phyloP scores from a whole-genome alignment of 306 rosid genomes.

The Begonia loranthoides region DNA sequence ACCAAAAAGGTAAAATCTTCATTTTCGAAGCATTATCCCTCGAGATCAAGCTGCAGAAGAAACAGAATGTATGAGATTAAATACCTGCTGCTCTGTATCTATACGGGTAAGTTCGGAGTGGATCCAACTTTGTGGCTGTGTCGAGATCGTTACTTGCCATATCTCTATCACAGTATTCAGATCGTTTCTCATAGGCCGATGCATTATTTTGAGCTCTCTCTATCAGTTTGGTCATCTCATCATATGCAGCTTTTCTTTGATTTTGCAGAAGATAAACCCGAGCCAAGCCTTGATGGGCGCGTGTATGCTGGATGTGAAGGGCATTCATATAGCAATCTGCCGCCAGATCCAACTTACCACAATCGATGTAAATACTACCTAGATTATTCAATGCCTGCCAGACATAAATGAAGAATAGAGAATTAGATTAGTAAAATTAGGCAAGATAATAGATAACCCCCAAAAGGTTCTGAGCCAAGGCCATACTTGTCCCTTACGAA shows the following conservation, averaged over 20 bases:
- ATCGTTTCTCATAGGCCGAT: conserved; percentile 87
- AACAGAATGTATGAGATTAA: conserved; percentile 4
- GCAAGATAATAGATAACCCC: too few species aligned
- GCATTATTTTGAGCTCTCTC: conserved; percentile 77
- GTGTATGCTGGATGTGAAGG: conserved; percentile 76
- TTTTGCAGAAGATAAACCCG: conserved; percentile 77
- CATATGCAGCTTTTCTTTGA: conserved; percentile 75
- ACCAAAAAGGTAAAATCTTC: conserved; percentile 9
- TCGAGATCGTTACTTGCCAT: conserved; percentile 83
- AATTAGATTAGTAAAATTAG: conserved; percentile 1
- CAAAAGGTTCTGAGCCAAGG: too few species aligned
- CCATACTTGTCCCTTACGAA: conserved; percentile 79
- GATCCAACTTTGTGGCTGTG: conserved; percentile 72
- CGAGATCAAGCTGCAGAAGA: not conserved
- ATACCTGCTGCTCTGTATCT: conserved; percentile 94
- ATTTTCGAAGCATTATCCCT: not conserved
- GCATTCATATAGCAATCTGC: conserved; percentile 88
- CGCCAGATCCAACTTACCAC: conserved; percentile 77
- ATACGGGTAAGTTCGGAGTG: conserved; percentile 83
- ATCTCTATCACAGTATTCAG: conserved; percentile 90
- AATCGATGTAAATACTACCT: conserved; percentile 79
- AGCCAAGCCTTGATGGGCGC: conserved; percentile 94
- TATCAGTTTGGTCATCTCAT: conserved; percentile 88
- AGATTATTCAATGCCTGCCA: conserved; percentile 78
- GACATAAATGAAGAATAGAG: conserved; percentile 11